A percentile compares a stretch with the other conserved stretches of the same genome.
Conservation (phyloP, 768 basidiomycete genomes). For the Cyclocybe cylindracea region DNA sequence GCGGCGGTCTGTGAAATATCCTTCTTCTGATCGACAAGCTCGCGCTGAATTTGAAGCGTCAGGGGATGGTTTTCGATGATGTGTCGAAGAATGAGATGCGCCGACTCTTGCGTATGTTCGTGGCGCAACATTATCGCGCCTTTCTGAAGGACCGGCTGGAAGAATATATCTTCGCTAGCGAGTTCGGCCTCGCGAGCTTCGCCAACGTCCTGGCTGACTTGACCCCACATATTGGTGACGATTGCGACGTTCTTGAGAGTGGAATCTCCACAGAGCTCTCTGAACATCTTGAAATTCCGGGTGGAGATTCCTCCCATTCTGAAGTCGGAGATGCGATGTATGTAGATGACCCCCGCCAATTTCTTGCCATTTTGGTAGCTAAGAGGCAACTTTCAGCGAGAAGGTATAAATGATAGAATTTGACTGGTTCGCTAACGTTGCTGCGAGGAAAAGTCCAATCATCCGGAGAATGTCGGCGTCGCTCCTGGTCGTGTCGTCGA, state of each 20-base stretch:
- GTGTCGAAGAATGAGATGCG: conserved; percentile 38
- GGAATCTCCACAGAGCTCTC: conserved; percentile 50
- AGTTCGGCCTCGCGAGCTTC: conserved; percentile 46
- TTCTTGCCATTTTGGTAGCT: conserved; percentile 35
- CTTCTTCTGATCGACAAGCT: conserved; percentile 51
- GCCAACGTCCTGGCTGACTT: conserved; percentile 37
- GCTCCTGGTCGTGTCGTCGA: conserved; percentile 50
- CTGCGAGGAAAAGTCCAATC: conserved; percentile 42
- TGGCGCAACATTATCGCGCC: conserved; percentile 46
- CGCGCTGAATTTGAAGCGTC: conserved; percentile 53
- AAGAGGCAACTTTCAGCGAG: background rate
- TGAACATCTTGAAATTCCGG: conserved; percentile 51
- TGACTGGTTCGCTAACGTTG: conserved; percentile 20
- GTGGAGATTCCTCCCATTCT: conserved; percentile 47
- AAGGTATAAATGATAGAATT: background rate
- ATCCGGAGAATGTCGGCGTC: conserved; percentile 48
- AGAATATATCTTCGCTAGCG: conserved; percentile 39
- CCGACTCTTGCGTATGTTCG: conserved; percentile 35
- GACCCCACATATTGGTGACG: conserved; percentile 54
- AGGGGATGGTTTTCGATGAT: conserved; percentile 41
- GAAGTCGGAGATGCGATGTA: conserved; percentile 53
- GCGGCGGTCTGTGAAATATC: conserved; percentile 52
- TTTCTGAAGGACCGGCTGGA: conserved; percentile 49
- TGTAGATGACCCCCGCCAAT: conserved; percentile 51
- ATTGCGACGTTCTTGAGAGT: conserved; percentile 51